Conservation (phyloP, 805 yeast genomes). For the Myxozyma nipponensis region DNA sequence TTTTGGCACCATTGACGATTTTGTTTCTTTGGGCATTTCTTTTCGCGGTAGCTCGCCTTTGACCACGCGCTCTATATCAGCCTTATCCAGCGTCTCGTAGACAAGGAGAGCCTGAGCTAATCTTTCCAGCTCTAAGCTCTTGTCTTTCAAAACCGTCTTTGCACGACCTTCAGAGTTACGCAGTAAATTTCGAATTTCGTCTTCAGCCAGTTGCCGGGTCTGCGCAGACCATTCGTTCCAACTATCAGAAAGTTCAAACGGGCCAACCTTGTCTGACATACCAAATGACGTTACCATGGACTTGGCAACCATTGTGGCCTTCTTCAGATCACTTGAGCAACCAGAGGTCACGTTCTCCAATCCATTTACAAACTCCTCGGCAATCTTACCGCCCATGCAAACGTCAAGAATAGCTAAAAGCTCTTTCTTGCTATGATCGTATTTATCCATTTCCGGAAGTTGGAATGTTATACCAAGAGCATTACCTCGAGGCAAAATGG, state of each 20-base stretch:
- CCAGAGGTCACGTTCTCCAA: constrained; percentile 91
- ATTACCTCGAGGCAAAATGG: constrained; percentile 93
- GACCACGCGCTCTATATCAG: constrained; percentile 83
- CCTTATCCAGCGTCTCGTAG: constrained; percentile 89
- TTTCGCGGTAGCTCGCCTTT: constrained; percentile 56
- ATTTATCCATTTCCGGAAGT: constrained; percentile 96
- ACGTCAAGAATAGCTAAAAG: constrained; percentile 91
- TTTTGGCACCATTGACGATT: neutral
- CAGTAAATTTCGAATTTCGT: constrained; percentile 76
- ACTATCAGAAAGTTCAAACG: constrained; percentile 79
- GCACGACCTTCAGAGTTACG: constrained; percentile 78
- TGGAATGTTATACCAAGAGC: constrained; percentile 97
- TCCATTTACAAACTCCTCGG: constrained; percentile 91
- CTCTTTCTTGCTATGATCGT: constrained; percentile 84
- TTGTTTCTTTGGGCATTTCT: constrained; percentile 4
- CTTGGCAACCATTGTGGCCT: constrained; percentile 88
- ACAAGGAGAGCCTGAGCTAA: constrained; percentile 91
- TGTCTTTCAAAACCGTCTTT: constrained; percentile 57
- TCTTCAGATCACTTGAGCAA: constrained; percentile 84
- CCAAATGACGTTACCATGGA: constrained; percentile 97
- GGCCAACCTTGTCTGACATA: constrained; percentile 92
- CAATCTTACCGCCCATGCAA: constrained; percentile 98
- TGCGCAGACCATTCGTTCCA: constrained; percentile 95
- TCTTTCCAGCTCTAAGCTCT: constrained; percentile 68
- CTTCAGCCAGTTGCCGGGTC: constrained; percentile 84